A percentile compares a stretch with the other conserved stretches of the same genome.
Conservation (phyloP, 2,329 filamentous ascomycete genomes). For the Monosporascus sp. region DNA sequence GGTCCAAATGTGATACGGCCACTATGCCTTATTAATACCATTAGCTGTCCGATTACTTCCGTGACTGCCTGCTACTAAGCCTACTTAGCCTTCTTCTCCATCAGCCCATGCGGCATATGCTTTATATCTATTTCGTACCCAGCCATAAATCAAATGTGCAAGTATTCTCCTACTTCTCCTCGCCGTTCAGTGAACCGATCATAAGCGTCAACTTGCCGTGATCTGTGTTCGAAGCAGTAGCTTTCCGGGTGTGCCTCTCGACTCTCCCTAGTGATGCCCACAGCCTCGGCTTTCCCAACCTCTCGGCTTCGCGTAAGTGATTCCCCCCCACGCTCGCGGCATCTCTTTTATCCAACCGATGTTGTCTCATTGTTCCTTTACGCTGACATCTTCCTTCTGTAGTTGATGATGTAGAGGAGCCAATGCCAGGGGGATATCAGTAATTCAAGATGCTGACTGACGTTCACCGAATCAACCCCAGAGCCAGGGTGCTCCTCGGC, state of each 20-base stretch:
- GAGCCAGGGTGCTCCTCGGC: constrained; percentile 20
- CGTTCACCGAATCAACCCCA: constrained; percentile 22
- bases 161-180: background rate
- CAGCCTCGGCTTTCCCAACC: too few species aligned
- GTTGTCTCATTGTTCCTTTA: background rate
- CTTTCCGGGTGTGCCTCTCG: too few species aligned
- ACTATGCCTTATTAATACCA: background rate
- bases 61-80: background rate
- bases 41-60: background rate
- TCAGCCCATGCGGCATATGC: background rate
- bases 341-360: background rate
- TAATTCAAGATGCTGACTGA: constrained; percentile 28
- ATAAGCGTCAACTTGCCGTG: background rate
- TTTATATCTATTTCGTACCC: background rate
- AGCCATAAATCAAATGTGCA: background rate
- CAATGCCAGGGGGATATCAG: constrained; percentile 2
- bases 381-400: constrained; percentile 1
- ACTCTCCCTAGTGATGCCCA: too few species aligned
- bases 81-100: background rate
- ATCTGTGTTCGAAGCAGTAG: too few species aligned
- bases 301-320: background rate
- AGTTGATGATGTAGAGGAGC: constrained; percentile 5
- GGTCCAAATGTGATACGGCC: background rate
- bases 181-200: background rate
- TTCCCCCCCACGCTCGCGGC: background rate